These are phyloP conservation scores for rapeseed (Brassica napus) DNA, from an alignment of 345 rosid species.

Conservation along the genomic window DNA sequence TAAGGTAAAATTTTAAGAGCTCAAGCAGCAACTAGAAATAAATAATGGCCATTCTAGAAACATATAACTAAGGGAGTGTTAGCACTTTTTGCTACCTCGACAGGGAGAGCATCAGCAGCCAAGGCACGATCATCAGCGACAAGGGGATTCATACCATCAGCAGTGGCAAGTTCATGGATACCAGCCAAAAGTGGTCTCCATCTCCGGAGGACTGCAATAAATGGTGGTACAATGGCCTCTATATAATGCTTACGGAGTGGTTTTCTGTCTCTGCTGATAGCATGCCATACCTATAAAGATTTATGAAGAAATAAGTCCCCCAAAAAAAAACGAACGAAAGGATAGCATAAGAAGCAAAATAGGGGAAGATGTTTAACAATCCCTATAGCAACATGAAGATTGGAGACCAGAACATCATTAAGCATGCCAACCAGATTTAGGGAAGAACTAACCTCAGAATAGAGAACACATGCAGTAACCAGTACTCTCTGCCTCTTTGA, in stretches of 20 bases:
- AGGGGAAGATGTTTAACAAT: slow-evolving; percentile 18
- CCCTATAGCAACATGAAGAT: slow-evolving; percentile 26
- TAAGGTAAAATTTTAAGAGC: not conserved
- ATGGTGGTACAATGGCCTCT: slow-evolving; percentile 93
- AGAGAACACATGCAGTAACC: slow-evolving; percentile 95
- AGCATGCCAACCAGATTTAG: slow-evolving; percentile 30
- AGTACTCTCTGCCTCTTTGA: slow-evolving; percentile 97
- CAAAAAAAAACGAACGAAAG: slow-evolving; percentile 1
- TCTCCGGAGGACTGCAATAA: slow-evolving; percentile 94
- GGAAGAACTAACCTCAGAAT: slow-evolving; percentile 87
- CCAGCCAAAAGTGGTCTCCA: slow-evolving; percentile 98
- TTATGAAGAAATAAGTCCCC: slow-evolving; percentile 19
- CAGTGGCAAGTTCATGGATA: slow-evolving; percentile 95
- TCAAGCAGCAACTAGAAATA: slow-evolving; percentile 31
- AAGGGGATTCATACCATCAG: slow-evolving; percentile 98
- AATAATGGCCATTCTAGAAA: slow-evolving; percentile 15
- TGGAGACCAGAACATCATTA: slow-evolving; percentile 21
- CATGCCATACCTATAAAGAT: slow-evolving; percentile 84
- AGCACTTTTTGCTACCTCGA: slow-evolving; percentile 63
- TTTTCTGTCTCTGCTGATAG: slow-evolving; percentile 80
- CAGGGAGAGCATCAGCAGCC: slow-evolving; percentile 88
- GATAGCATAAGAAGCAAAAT: slow-evolving; percentile 22
- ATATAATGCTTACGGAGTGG: slow-evolving; percentile 91
- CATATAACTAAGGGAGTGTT: slow-evolving; percentile 18
- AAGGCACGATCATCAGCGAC: slow-evolving; percentile 87